Percentiles rank a stretch among this genome's conserved stretches.
Evolutionary conservation across 2,329 filamentous ascomycete genomes (phyloP).

Genomic region (Penicillium brevicompactum): DNA sequence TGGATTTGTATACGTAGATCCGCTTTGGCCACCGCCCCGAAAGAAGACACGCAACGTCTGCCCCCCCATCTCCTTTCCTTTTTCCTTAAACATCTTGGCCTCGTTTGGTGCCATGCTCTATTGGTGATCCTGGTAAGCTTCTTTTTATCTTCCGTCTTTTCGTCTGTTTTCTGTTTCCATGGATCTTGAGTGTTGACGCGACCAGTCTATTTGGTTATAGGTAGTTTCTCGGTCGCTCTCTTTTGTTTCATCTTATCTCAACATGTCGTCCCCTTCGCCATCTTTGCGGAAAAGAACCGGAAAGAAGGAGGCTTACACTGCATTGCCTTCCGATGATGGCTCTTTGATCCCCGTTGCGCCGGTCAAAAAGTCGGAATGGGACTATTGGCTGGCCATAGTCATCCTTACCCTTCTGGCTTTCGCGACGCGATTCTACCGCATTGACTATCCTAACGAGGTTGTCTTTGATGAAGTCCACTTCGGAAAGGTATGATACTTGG

Average conservation of each 20-base stretch:
- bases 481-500: conserved; percentile 75
- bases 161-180: not conserved
- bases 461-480: conserved; percentile 99
- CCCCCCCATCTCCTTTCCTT: conserved; percentile 17
- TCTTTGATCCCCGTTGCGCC: conserved; percentile 22
- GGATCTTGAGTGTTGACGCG: conserved; percentile 1
- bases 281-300: conserved; percentile 46
- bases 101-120: conserved; percentile 25
- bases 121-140: conserved; percentile 28
- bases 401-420: conserved; percentile 85
- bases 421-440: conserved; percentile 91
- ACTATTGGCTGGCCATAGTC: conserved; percentile 77
- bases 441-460: conserved; percentile 91
- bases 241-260: conserved; percentile 25
- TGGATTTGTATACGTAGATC: conserved; percentile 9
- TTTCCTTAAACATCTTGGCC: conserved; percentile 12
- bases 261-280: conserved; percentile 40
- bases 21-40: conserved; percentile 24
- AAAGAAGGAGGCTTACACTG: conserved; percentile 37
- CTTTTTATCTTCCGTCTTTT: not conserved
- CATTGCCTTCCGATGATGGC: conserved; percentile 27
- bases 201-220: conserved; percentile 31
- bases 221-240: conserved; percentile 32
- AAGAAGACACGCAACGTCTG: conserved; percentile 25
- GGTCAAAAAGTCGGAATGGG: conserved; percentile 63